A percentile compares a stretch with the other conserved stretches of the same genome.
These are phyloP conservation scores for Apiospora sp. DNA, from an alignment of 2,329 filamentous ascomycete species.

Conservation along the genomic window DNA sequence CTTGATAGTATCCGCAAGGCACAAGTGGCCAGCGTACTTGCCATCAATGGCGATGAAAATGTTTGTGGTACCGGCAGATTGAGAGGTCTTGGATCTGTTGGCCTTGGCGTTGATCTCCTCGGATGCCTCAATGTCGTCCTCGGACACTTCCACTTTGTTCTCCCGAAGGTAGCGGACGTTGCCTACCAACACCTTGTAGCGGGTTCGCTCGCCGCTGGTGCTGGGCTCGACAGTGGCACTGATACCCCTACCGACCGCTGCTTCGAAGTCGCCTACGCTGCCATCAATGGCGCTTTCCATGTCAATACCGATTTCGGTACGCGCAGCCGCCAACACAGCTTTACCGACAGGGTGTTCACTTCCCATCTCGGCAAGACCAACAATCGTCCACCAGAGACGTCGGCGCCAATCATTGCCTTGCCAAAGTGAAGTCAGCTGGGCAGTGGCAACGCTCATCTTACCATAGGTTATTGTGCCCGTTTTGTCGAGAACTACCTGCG, in stretches of 20 bases:
- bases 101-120: constrained; percentile 63
- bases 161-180: constrained; percentile 80
- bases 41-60: constrained; percentile 92
- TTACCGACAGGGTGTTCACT: constrained; percentile 97
- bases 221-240: constrained; percentile 82
- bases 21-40: constrained; percentile 81
- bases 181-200: constrained; percentile 83
- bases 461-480: constrained; percentile 94
- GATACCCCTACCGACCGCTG: constrained; percentile 84
- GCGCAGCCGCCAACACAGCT: constrained; percentile 80
- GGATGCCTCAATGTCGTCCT: constrained; percentile 68
- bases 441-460: constrained; percentile 89
- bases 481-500: constrained; percentile 92
- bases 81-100: constrained; percentile 46
- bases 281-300: constrained; percentile 81
- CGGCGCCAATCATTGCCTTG: constrained; percentile 70
- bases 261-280: constrained; percentile 84
- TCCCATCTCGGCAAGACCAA: constrained; percentile 93
- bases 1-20: constrained; percentile 91
- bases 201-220: constrained; percentile 69
- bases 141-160: constrained; percentile 72
- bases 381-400: constrained; percentile 91
- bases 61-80: constrained; percentile 78
- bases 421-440: constrained; percentile 74
- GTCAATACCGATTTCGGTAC: constrained; percentile 75